phyloP scores from a whole-genome alignment of 1,139 yeast genomes.

The Eremothecium coryli region DNA sequence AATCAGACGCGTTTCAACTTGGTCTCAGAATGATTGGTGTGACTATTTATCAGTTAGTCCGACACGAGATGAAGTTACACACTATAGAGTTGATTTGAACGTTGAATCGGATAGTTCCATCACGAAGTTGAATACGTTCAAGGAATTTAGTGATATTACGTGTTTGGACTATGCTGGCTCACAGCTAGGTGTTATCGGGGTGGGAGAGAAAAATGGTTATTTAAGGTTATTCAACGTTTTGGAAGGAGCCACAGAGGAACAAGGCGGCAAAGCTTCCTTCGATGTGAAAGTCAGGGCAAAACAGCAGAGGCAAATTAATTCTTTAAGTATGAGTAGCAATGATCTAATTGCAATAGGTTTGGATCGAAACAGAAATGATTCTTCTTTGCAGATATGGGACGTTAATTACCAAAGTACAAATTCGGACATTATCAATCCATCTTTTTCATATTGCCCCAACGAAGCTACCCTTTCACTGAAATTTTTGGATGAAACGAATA shows the following conservation, averaged over 20 bases:
- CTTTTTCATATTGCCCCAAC: conserved; percentile 55
- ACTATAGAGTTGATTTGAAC: conserved; percentile 28
- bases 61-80: conserved; percentile 32
- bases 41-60: conserved; percentile 32
- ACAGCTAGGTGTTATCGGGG: conserved; percentile 53
- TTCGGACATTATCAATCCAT: conserved; percentile 42
- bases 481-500: conserved; percentile 53
- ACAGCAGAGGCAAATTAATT: conserved; percentile 66
- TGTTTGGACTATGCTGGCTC: conserved; percentile 58
- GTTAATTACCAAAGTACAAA: conserved; percentile 43
- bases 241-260: conserved; percentile 8
- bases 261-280: conserved; percentile 10
- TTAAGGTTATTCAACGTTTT: conserved; percentile 56
- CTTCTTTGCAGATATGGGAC: conserved; percentile 75
- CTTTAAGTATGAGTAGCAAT: conserved; percentile 56
- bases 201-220: conserved; percentile 66
- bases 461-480: conserved; percentile 64
- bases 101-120: conserved; percentile 36
- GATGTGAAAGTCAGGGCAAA: conserved; percentile 43
- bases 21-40: conserved; percentile 25
- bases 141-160: conserved; percentile 65
- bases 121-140: conserved; percentile 41
- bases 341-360: conserved; percentile 70
- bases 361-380: conserved; percentile 73
- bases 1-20: conserved; percentile 25